Base-by-base conservation (phyloP, 768 basidiomycete genomes). In the Mycena amicta region DNA sequence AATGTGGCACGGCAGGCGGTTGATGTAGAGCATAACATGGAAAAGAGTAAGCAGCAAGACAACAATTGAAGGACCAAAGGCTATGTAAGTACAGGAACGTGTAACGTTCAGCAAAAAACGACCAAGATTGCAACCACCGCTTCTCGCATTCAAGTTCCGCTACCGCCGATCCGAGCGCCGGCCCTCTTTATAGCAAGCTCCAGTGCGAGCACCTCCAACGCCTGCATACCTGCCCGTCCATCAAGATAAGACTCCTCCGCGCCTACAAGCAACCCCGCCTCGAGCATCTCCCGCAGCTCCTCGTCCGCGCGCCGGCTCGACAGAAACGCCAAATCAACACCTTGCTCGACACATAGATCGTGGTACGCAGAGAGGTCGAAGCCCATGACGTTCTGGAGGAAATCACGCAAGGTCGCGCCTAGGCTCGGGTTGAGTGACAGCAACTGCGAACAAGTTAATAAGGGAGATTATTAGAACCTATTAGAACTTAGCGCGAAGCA, bases 311-410 rank as follows among this genome's bases (percentile, higher is more conserved):
- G 46, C 18, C 26, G 27, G 20, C 43, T 13, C 23, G 47, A 27
- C 16, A 60, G 41, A 2, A 3, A 5, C 26, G 18, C 40, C 12
- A 55, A 25, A 26, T 52, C 41, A 41, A 45, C 26, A 6, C 50
- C 59, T 40, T 60, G 59, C 18, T 13, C 23, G 25, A 12, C n/a
- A 1, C 54, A 5, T 16, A 55, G 15, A 1, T 26, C 41, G 15
- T 37, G 41, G 30, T 60, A n/a, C n/a, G n/a, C n/a, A n/a, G n/a
- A n/a, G n/a, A n/a, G n/a, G n/a, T n/a, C n/a, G n/a, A n/a, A n/a
- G 1, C 59, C 59, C 59, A 60, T 60, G 5, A 55, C 59, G 53
- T 60, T 60, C 6, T 37, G 40, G 16, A 60, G 53, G 37, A 60
- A 52, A 1, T 28, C 0, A 20, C 39, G 3, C 0, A 60, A 50